Percentiles rank a stretch among this genome's conserved stretches.
These are phyloP conservation scores for Vigna radiata DNA, from an alignment of 306 rosid species.

Conservation along the genomic window DNA sequence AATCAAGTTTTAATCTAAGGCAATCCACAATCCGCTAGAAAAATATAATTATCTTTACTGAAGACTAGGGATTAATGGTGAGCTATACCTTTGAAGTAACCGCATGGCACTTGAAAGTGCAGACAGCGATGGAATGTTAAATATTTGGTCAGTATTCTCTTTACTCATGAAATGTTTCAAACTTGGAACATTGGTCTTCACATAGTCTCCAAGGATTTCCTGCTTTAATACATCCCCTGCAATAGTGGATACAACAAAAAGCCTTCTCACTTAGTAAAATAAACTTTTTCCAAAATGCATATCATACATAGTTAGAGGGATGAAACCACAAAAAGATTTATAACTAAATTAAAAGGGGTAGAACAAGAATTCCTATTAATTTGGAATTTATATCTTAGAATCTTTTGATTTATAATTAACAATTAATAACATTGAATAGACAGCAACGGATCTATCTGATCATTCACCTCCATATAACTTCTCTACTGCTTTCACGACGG, in stretches of 20 bases:
- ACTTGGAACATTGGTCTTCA: slow-evolving; percentile 72
- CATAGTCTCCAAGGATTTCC: slow-evolving; percentile 69
- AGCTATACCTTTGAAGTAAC: slow-evolving; percentile 68
- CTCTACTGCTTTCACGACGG: slow-evolving; percentile 57
- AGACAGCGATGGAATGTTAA: slow-evolving; percentile 75
- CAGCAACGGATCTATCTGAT: not conserved
- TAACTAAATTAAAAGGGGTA: not conserved
- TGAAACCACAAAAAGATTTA: not conserved
- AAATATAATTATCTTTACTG: slow-evolving; percentile 14
- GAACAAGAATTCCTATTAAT: not conserved
- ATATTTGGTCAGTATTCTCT: slow-evolving; percentile 55
- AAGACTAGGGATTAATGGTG: slow-evolving; percentile 32
- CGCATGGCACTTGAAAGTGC: slow-evolving; percentile 82
- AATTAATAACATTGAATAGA: slow-evolving; percentile 3
- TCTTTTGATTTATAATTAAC: slow-evolving; percentile 1
- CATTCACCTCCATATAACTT: slow-evolving; percentile 79
- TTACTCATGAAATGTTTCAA: slow-evolving; percentile 62
- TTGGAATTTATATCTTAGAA: not conserved
- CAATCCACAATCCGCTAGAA: slow-evolving; percentile 24
- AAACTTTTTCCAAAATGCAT: slow-evolving; percentile 21
- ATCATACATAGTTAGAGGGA: slow-evolving; percentile 34
- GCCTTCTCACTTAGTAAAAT: slow-evolving; percentile 14
- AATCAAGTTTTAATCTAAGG: slow-evolving; percentile 16
- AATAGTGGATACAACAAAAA: slow-evolving; percentile 19
- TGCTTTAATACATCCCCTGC: slow-evolving; percentile 73